Evolutionary conservation across 768 basidiomycete genomes (phyloP).

Genomic region (Pleurotus salmoneostramineus): DNA sequence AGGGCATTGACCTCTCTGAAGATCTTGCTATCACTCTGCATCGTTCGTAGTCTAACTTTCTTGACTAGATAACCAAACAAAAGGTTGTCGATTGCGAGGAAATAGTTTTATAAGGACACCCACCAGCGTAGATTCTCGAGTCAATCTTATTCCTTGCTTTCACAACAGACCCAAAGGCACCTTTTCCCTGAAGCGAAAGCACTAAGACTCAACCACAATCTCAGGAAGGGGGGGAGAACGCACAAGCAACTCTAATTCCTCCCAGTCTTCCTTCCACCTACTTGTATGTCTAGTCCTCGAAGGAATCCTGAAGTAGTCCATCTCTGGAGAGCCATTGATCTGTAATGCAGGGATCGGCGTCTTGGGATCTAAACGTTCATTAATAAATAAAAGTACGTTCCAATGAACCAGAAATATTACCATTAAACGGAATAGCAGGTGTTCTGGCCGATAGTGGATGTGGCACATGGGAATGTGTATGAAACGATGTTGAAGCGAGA

Average conservation of each 20-base stretch:
- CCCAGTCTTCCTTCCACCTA: slow-evolving; percentile 92
- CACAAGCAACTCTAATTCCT: slow-evolving; percentile 84
- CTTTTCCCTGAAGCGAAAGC: slow-evolving; percentile 59
- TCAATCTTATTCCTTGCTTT: slow-evolving; percentile 92
- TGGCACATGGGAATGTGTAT: too few relatives aligned
- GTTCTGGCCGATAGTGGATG: slow-evolving; percentile 19
- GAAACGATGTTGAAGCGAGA: slow-evolving; percentile 39
- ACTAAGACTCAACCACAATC: not conserved
- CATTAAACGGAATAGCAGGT: slow-evolving; percentile 22
- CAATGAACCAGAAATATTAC: slow-evolving; percentile 10
- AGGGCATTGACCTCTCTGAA: slow-evolving; percentile 89
- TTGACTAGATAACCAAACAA: slow-evolving; percentile 50
- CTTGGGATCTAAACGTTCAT: slow-evolving; percentile 30
- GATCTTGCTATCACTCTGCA: slow-evolving; percentile 82
- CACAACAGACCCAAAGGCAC: slow-evolving; percentile 91
- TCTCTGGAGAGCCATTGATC: slow-evolving; percentile 55
- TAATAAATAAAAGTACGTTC: not conserved
- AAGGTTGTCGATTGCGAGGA: not conserved
- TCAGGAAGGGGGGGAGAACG: slow-evolving; percentile 12
- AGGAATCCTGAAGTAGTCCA: slow-evolving; percentile 54
- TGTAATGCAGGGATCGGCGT: slow-evolving; percentile 42
- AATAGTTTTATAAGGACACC: slow-evolving; percentile 14
- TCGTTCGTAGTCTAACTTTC: slow-evolving; percentile 78
- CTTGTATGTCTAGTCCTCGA: slow-evolving; percentile 51
- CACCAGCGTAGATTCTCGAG: slow-evolving; percentile 77